Evolutionary conservation across 352 stramenopile genomes (phyloP).

Genomic region (Pythium plurisporium): DNA sequence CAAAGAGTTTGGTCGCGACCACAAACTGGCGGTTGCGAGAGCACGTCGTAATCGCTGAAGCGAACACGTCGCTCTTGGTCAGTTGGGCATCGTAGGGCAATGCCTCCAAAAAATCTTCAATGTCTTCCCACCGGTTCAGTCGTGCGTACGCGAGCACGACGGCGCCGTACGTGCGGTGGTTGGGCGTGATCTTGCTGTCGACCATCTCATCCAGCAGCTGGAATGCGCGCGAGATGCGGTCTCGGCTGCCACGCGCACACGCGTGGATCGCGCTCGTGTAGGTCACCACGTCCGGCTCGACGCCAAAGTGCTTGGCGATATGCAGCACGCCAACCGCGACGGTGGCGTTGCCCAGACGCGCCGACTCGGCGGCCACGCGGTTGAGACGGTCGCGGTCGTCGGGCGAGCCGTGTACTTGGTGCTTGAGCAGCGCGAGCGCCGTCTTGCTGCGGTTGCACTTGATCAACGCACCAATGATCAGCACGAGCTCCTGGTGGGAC

Average conservation of each 20-base stretch:
- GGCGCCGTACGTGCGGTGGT: slow-evolving; percentile 72
- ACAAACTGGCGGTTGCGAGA: slow-evolving; percentile 63
- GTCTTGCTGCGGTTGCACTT: slow-evolving; percentile 62
- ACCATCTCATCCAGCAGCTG: slow-evolving; percentile 80
- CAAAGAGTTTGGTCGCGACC: slow-evolving; percentile 55
- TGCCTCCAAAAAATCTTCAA: slow-evolving; percentile 51
- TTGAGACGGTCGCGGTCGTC: slow-evolving; percentile 51
- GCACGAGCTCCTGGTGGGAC: slow-evolving; percentile 69
- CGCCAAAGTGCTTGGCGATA: slow-evolving; percentile 62
- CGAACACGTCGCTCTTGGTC: slow-evolving; percentile 63
- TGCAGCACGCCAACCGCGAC: slow-evolving; percentile 69
- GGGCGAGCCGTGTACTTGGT: slow-evolving; percentile 39
- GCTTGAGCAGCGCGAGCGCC: slow-evolving; percentile 54
- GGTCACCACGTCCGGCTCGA: slow-evolving; percentile 61
- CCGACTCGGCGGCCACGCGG: slow-evolving; percentile 61
- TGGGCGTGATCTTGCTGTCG: slow-evolving; percentile 42
- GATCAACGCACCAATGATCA: slow-evolving; percentile 67
- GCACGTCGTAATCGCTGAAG: slow-evolving; percentile 73
- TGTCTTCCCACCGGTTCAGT: slow-evolving; percentile 64
- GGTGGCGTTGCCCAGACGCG: slow-evolving; percentile 54
- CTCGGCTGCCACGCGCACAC: slow-evolving; percentile 50
- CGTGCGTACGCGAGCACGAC: slow-evolving; percentile 64
- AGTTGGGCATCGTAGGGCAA: slow-evolving; percentile 53
- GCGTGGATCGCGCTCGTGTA: slow-evolving; percentile 82
- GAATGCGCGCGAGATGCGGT: slow-evolving; percentile 49